Evolutionary conservation across 2,329 filamentous ascomycete species (phyloP).

Genomic region (Colletotrichum cordylinicola): DNA sequence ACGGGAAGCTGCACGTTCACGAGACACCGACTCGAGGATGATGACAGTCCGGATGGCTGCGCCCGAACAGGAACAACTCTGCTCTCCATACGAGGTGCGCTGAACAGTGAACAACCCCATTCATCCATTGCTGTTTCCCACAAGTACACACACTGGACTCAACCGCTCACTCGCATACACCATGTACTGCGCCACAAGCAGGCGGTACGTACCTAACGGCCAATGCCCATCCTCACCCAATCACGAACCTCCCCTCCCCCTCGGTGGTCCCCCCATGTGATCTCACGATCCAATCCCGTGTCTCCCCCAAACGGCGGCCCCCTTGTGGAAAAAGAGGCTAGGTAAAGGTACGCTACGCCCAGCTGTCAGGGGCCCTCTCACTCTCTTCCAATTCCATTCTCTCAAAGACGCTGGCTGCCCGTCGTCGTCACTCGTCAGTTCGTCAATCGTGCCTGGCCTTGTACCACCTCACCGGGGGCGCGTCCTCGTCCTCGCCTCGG

Average conservation of each 20-base stretch:
- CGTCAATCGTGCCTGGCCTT: not conserved
- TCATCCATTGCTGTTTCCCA: not conserved
- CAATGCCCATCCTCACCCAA: conserved; percentile 12
- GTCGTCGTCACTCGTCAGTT: not conserved
- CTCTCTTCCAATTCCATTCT: not conserved
- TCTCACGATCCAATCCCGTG: conserved; percentile 4
- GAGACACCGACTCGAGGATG: not conserved
- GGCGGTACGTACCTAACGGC: not conserved
- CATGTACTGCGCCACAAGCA: not conserved
- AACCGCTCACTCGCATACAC: not conserved
- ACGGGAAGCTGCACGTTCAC: not conserved
- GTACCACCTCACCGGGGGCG: not conserved
- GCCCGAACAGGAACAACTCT: not conserved
- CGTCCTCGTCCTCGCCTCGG: not conserved
- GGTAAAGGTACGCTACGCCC: not conserved
- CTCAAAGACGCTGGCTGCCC: not conserved
- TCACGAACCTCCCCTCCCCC: not conserved
- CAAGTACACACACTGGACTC: not conserved
- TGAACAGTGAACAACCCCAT: not conserved
- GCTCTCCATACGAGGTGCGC: not conserved
- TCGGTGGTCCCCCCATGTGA: not conserved
- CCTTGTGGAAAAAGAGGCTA: not conserved
- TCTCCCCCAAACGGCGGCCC: not conserved
- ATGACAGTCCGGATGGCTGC: not conserved
- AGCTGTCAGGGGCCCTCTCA: conserved; percentile 1